phyloP scores from a whole-genome alignment of 2,329 filamentous ascomycete species.

The Furcasterigmium sp. region DNA sequence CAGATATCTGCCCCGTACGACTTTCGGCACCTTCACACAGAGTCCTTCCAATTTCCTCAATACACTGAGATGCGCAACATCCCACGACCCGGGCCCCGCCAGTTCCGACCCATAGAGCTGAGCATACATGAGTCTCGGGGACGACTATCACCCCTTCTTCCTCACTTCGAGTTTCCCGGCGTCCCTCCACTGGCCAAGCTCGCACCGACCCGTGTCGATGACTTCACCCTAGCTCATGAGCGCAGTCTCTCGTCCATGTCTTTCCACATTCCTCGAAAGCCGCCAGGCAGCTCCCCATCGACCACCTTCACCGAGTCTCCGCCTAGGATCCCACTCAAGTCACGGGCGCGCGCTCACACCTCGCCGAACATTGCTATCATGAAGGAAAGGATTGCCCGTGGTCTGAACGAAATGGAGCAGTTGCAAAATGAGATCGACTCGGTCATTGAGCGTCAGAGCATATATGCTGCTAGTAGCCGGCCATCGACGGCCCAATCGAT shows the following conservation, averaged over 20 bases:
- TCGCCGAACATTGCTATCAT: constrained; percentile 44
- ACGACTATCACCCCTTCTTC: constrained; percentile 50
- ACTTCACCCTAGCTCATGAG: constrained; percentile 29
- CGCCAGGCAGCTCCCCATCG: constrained; percentile 16
- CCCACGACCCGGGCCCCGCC: constrained; percentile 19
- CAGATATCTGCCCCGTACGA: constrained; percentile 54
- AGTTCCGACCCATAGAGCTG: constrained; percentile 52
- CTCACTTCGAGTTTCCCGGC: constrained; percentile 39
- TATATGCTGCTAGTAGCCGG: constrained; percentile 44
- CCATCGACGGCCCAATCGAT: constrained; percentile 45
- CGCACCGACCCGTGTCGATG: constrained; percentile 16
- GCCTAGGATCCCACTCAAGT: constrained; percentile 38
- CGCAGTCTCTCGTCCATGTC: constrained; percentile 47
- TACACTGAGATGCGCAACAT: constrained; percentile 19
- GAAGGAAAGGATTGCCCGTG: constrained; percentile 49
- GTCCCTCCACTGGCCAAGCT: constrained; percentile 31
- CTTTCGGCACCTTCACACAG: constrained; percentile 53
- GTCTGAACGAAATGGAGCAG: constrained; percentile 53
- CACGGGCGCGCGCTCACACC: constrained; percentile 37
- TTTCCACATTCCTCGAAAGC: constrained; percentile 49
- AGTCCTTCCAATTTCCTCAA: constrained; percentile 32
- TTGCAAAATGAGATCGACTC: constrained; percentile 56
- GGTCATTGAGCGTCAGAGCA: constrained; percentile 54
- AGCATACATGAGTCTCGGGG: constrained; percentile 44
- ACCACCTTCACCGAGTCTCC: constrained; percentile 24